Base-by-base conservation (phyloP, 2,329 filamentous ascomycete species). In the Cercospora sojina region DNA sequence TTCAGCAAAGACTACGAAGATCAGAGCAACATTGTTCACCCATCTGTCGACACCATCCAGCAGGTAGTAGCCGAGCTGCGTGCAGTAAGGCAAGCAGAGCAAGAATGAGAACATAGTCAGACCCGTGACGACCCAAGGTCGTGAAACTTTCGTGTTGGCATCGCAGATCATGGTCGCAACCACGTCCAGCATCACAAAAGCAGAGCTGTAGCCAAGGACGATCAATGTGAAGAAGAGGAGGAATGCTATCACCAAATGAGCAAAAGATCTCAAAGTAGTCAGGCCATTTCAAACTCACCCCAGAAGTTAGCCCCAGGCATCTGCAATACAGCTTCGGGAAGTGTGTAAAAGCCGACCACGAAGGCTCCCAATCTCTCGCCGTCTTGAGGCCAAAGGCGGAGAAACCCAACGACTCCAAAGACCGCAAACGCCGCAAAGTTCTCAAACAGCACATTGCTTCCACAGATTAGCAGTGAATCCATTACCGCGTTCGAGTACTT, bases 141-240 rank as follows among this genome's bases (percentile, higher is more conserved):
- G 79, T 1, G 81, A 83, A 13, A 77, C 72, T 69, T 82, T 81
- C 56, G 82, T 67, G 6, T 59, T 57, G 0, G 82, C 80, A 66
- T 87, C 85, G 75, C 85, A 82, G 41, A 84, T 76, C 51, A 87
- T 72, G 0, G 85, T 87, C 7, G 84, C 83, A 4, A 84, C 79
- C 4, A 83, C 85, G 69, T 87, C 86, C 5, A 87, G 76, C 84
- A 87, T 86, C 57, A 84, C 85, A 66, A 87, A 87, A 0, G 85
- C 84, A 0, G 85, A 87, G 65, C 83, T 85, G 71, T 86, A 86
- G 0, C 86, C 85, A 0, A 87, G 80, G 0, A 87, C 82, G 66
- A 87, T 82, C 6, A 87, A 79, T 0, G 85, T 87, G 66, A 87
- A 85, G 74, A 88, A 87, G 1, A 87, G 76, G 0, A 84, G 76